These are phyloP conservation scores for Mycena albidolilacea DNA, from an alignment of 768 basidiomycete genomes.

Conservation along the genomic window DNA sequence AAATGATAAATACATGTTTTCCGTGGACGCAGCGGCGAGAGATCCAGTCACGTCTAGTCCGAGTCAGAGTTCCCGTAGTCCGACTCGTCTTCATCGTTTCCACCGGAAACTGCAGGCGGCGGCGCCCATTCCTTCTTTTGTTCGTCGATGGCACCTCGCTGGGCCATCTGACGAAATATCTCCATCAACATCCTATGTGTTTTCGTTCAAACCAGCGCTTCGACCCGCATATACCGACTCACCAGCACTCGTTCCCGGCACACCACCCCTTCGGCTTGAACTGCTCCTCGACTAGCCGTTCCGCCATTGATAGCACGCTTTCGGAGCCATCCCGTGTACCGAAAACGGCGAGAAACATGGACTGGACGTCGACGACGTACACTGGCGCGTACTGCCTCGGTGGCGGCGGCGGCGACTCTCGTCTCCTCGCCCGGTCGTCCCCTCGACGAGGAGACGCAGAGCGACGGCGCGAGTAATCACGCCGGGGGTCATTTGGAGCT, in stretches of 20 bases:
- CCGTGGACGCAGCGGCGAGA: not conserved
- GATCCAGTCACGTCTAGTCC: not conserved
- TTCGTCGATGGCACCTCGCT: conserved; percentile 20
- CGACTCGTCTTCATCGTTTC: conserved; percentile 1
- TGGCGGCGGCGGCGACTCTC: conserved; percentile 10
- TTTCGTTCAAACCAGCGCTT: not conserved
- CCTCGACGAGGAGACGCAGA: conserved; percentile 24
- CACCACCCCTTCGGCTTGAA: conserved; percentile 19
- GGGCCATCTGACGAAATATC: conserved; percentile 19
- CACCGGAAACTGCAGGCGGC: not conserved
- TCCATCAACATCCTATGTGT: conserved; percentile 23
- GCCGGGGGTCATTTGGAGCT: conserved; percentile 23
- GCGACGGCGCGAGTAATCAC: conserved; percentile 8
- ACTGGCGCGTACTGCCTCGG: conserved; percentile 27
- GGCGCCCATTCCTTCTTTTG: conserved; percentile 26
- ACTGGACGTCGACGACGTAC: conserved; percentile 34
- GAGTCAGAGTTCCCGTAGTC: conserved; percentile 28
- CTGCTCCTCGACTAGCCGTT: conserved; percentile 8
- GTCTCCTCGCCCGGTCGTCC: conserved; percentile 15
- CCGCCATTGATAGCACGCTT: conserved; percentile 14
- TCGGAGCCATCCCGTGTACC: not conserved
- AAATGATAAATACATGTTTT: not conserved
- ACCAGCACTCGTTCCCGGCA: conserved; percentile 38
- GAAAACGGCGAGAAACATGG: conserved; percentile 17
- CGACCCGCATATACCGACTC: not conserved